phyloP scores from a whole-genome alignment of 345 rosid species.

The Eucalyptus tenuipes region DNA sequence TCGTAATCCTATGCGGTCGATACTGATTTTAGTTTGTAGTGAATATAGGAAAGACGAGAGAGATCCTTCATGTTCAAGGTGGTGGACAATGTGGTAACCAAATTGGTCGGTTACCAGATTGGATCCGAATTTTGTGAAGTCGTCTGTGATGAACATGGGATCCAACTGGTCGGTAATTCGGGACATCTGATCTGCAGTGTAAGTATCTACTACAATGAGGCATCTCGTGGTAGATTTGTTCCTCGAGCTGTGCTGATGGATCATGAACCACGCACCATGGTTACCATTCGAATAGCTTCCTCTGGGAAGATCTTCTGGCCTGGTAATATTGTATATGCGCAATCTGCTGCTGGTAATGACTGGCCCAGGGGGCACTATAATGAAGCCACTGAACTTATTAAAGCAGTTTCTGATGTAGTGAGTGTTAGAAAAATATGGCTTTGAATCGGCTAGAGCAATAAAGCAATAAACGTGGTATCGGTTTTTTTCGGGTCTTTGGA shows the following conservation, averaged over 20 bases:
- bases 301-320: conserved; percentile 17
- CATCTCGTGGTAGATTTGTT: conserved; percentile 19
- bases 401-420: neutral
- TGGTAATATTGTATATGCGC: conserved; percentile 14
- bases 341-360: conserved; percentile 15
- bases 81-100: conserved; percentile 30
- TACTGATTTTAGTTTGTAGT: neutral
- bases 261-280: conserved; percentile 26
- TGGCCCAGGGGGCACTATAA: conserved; percentile 18
- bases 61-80: conserved; percentile 24
- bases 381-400: conserved; percentile 19
- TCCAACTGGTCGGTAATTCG: conserved; percentile 8
- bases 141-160: conserved; percentile 16
- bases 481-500: rapidly evolving
- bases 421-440: neutral
- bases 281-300: conserved; percentile 7
- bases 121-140: conserved; percentile 28
- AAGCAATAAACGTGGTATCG: too few relatives aligned
- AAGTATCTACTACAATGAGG: conserved; percentile 18
- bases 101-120: conserved; percentile 7
- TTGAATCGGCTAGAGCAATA: rapidly evolving
- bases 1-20: neutral
- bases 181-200: conserved; percentile 14
- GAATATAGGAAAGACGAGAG: conserved; percentile 5
- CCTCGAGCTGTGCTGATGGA: conserved; percentile 32